Evolutionary conservation across 305 asterid genomes (phyloP).

Genomic region (Withania somnifera): DNA sequence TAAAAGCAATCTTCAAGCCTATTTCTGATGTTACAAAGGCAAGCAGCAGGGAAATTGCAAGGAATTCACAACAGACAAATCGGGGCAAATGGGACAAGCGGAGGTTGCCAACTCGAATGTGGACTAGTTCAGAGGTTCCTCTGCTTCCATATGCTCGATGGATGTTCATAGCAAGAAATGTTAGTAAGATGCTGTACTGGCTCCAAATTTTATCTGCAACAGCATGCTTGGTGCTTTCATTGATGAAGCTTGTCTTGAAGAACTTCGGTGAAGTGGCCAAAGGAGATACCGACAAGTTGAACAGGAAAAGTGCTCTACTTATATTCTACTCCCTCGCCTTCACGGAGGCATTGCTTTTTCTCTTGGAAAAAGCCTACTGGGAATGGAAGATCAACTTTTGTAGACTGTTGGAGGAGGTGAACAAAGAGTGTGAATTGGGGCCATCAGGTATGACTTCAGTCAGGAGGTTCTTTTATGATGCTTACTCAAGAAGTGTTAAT

Average conservation of each 20-base stretch:
- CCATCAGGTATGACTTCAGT: constrained; percentile 60
- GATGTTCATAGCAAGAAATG: constrained; percentile 62
- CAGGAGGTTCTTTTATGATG: constrained; percentile 75
- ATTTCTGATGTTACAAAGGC: constrained; percentile 5
- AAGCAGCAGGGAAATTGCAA: constrained; percentile 25
- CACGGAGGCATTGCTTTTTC: constrained; percentile 76
- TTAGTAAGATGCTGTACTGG: constrained; percentile 66
- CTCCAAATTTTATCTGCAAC: constrained; percentile 73
- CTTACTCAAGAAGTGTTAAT: constrained; percentile 65
- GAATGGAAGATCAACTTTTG: constrained; percentile 65
- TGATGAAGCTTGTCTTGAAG: constrained; percentile 43
- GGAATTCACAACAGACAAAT: neutral
- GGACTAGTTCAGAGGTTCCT: constrained; percentile 83
- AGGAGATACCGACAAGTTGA: constrained; percentile 54
- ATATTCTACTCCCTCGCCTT: constrained; percentile 82
- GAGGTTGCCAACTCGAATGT: constrained; percentile 37
- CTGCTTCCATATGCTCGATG: constrained; percentile 59
- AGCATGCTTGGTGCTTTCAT: constrained; percentile 65
- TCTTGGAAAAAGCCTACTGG: constrained; percentile 88
- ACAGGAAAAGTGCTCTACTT: constrained; percentile 51
- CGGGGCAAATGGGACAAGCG: constrained; percentile 20
- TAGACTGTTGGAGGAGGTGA: constrained; percentile 47
- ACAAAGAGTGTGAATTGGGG: constrained; percentile 62
- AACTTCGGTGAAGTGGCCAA: constrained; percentile 53
- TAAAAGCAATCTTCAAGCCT: constrained; percentile 19